Evolutionary conservation across 2,329 filamentous ascomycete genomes (phyloP).

Genomic region (Alternaria sp.): DNA sequence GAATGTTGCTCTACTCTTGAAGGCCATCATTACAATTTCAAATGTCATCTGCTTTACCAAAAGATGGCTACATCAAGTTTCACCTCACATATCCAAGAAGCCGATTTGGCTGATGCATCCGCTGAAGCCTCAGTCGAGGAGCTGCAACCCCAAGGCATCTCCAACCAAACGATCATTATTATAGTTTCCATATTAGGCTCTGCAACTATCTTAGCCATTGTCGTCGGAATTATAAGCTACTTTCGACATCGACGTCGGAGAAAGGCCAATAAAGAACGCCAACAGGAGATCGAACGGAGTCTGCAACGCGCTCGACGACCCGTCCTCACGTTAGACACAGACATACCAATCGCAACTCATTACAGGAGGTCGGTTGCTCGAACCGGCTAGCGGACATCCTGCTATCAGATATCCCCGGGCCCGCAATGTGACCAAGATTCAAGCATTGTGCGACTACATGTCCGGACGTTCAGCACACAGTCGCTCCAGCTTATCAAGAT

Average conservation of each 20-base stretch:
- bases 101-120: not conserved
- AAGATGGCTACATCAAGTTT: not conserved
- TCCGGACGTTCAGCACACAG: not conserved
- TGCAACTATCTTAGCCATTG: not conserved
- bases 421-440: not conserved
- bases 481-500: not conserved
- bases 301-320: not conserved
- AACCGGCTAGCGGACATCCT: not conserved
- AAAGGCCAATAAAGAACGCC: not conserved
- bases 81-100: not conserved
- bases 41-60: not conserved
- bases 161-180: not conserved
- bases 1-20: not conserved
- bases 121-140: not conserved
- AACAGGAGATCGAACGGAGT: conserved; percentile 10
- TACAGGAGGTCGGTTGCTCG: not conserved
- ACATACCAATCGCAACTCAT: not conserved
- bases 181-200: not conserved
- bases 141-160: not conserved
- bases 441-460: not conserved
- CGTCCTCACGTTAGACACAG: not conserved
- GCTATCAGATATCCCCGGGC: not conserved
- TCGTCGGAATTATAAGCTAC: conserved; percentile 2
- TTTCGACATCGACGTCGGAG: not conserved
- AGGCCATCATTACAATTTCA: not conserved